Percentiles rank a stretch among this genome's conserved stretches.
phyloP scores from a whole-genome alignment of 2,329 filamentous ascomycete species.

The Fusarium pseudograminearum region DNA sequence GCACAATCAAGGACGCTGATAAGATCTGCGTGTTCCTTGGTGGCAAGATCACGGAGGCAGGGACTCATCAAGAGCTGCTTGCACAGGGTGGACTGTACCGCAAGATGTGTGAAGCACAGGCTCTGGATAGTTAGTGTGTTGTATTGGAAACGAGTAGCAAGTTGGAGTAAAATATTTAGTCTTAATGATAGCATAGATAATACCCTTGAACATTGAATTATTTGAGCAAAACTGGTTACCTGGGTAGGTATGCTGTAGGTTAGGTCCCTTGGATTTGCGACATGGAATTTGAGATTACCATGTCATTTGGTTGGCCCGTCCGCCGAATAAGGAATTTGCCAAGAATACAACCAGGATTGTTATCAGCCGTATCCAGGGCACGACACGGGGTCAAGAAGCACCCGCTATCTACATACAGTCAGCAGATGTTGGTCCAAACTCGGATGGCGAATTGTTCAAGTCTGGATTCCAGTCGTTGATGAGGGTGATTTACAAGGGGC shows the following conservation, averaged over 20 bases:
- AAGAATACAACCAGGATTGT: slow-evolving; percentile 2
- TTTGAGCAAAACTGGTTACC: neutral
- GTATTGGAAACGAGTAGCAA: neutral
- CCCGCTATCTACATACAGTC: neutral
- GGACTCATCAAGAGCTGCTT: slow-evolving; percentile 68
- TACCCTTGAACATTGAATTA: slow-evolving; percentile 9
- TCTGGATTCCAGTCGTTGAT: slow-evolving; percentile 37
- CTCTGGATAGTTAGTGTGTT: slow-evolving; percentile 47
- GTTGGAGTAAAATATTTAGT: slow-evolving; percentile 6
- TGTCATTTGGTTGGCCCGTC: neutral
- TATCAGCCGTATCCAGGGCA: neutral
- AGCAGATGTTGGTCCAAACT: slow-evolving; percentile 16
- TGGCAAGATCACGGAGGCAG: slow-evolving; percentile 67
- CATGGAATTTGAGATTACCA: neutral
- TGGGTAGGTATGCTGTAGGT: neutral
- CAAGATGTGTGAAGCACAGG: slow-evolving; percentile 62
- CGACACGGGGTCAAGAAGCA: neutral
- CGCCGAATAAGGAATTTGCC: slow-evolving; percentile 9
- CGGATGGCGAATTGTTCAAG: slow-evolving; percentile 18
- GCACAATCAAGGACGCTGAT: slow-evolving; percentile 83
- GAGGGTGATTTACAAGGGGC: slow-evolving; percentile 15
- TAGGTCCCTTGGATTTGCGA: neutral
- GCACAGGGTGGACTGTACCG: slow-evolving; percentile 59
- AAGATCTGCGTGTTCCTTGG: slow-evolving; percentile 71
- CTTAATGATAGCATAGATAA: slow-evolving; percentile 30